These are phyloP conservation scores for Chlamydomonas reinhardtii DNA, from an alignment of 163 green algal genomes.

Conservation along the genomic window DNA sequence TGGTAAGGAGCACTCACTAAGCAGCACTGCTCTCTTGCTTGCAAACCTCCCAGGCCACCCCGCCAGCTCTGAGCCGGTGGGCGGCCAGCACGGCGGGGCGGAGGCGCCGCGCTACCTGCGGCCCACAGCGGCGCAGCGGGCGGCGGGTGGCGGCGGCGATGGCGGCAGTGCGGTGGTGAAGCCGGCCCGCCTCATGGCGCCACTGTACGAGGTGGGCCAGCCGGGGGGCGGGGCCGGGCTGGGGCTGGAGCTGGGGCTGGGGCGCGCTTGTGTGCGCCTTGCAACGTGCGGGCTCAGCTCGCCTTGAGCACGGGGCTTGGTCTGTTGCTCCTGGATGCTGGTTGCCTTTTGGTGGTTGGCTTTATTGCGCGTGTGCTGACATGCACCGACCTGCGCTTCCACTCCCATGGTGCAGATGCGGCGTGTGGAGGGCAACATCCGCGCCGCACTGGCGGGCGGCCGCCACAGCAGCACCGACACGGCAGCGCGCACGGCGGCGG, in stretches of 20 bases:
- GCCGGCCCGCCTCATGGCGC: constrained; percentile 43
- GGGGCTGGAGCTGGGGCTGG: background rate
- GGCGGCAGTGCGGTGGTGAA: background rate
- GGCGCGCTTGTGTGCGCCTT: too few relatives aligned
- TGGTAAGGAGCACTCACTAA: too few relatives aligned
- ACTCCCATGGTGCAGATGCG: constrained; percentile 36
- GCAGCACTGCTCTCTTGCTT: too few relatives aligned
- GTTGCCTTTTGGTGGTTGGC: too few relatives aligned
- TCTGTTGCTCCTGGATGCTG: too few relatives aligned
- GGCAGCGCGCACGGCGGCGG: constrained; percentile 1
- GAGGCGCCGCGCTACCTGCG: constrained; percentile 31
- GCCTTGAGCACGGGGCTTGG: too few relatives aligned
- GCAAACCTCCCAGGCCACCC: constrained; percentile 18
- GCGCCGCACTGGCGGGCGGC: constrained; percentile 29
- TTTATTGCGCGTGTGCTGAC: too few relatives aligned
- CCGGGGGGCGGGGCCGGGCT: background rate
- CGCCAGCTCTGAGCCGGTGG: constrained; percentile 1
- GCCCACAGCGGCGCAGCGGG: constrained; percentile 6
- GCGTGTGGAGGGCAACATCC: constrained; percentile 49
- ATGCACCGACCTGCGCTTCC: too few relatives aligned
- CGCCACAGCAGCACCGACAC: constrained; percentile 47
- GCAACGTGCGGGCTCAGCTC: too few relatives aligned
- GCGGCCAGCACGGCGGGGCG: background rate
- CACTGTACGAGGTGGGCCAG: constrained; percentile 40
- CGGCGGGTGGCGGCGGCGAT: background rate